Evolutionary conservation across 768 basidiomycete species (phyloP).

Genomic region (Pulveroboletus ravenelii): DNA sequence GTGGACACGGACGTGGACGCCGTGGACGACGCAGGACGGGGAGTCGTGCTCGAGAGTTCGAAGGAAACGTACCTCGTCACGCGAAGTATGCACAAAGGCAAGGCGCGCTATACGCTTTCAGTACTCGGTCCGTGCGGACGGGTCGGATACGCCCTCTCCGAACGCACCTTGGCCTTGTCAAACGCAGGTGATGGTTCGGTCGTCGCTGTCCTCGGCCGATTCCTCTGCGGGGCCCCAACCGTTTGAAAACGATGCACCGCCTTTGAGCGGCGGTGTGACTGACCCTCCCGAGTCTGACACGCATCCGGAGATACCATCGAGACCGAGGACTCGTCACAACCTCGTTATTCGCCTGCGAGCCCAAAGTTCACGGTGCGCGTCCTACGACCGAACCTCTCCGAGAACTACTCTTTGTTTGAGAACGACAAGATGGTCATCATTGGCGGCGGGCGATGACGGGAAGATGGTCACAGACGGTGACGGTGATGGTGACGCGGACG

Average conservation of each 20-base stretch:
- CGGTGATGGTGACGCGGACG: too few relatives aligned
- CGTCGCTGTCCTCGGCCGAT: not conserved
- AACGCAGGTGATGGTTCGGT: too few relatives aligned
- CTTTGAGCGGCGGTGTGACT: not conserved
- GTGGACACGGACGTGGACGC: slow-evolving; percentile 11
- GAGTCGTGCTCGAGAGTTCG: slow-evolving; percentile 25
- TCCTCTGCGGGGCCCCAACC: too few relatives aligned
- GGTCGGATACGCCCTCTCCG: not conserved
- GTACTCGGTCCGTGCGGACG: slow-evolving; percentile 7
- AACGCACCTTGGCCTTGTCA: not conserved
- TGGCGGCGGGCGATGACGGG: slow-evolving; percentile 2
- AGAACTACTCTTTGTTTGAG: slow-evolving; percentile 23
- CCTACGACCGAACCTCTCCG: slow-evolving; percentile 17
- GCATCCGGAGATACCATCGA: not conserved
- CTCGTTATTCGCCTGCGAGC: not conserved
- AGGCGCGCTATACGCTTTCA: slow-evolving; percentile 17
- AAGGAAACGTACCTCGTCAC: slow-evolving; percentile 22
- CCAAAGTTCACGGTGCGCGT: slow-evolving; percentile 2
- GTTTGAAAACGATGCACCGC: not conserved
- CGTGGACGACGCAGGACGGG: slow-evolving; percentile 8
- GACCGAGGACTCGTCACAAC: not conserved
- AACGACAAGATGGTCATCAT: slow-evolving; percentile 16
- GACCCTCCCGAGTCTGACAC: slow-evolving; percentile 3
- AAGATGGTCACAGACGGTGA: slow-evolving; percentile 13
- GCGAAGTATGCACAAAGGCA: slow-evolving; percentile 3